A percentile compares a stretch with the other conserved stretches of the same genome.
Evolutionary conservation across 2,329 filamentous ascomycete genomes (phyloP).

Genomic region (Xylariaceae sp.): DNA sequence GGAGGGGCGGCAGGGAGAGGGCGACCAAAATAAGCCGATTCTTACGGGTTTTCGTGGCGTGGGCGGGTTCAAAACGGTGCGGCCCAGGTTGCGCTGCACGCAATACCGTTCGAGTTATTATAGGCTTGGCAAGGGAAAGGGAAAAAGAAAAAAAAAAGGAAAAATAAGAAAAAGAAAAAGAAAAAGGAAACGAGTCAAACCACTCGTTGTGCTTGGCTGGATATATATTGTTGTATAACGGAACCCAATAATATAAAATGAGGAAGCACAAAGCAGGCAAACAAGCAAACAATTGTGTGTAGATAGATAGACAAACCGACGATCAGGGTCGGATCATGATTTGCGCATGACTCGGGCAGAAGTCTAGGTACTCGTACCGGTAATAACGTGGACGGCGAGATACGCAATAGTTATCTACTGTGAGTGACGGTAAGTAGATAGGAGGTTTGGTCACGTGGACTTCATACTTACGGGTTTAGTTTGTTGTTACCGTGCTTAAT

Average conservation of each 20-base stretch:
- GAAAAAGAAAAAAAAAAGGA: background rate
- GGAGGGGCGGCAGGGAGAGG: conserved; percentile 4
- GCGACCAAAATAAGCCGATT: no score
- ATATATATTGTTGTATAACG: background rate
- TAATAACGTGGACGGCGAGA: background rate
- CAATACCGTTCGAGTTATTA: conserved; percentile 20
- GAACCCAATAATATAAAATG: background rate
- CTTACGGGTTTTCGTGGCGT: conserved; percentile 21
- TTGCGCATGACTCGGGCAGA: background rate
- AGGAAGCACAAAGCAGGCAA: background rate
- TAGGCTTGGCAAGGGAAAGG: conserved; percentile 16
- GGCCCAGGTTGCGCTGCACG: conserved; percentile 10
- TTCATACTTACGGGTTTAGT: background rate
- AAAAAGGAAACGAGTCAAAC: background rate
- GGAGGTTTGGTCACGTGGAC: conserved; percentile 2
- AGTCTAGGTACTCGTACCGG: no score
- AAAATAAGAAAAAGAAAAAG: conserved; percentile 4
- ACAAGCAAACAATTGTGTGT: background rate
- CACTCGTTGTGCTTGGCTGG: background rate
- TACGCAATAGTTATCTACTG: background rate
- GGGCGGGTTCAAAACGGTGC: conserved; percentile 16
- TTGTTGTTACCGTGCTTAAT: conserved; percentile 7
- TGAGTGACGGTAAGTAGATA: background rate
- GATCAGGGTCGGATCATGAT: background rate
- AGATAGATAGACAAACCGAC: background rate